Evolutionary conservation across 1,284 basidiomycete genomes (phyloP).

Genomic region (Fistulinella staudtii): DNA sequence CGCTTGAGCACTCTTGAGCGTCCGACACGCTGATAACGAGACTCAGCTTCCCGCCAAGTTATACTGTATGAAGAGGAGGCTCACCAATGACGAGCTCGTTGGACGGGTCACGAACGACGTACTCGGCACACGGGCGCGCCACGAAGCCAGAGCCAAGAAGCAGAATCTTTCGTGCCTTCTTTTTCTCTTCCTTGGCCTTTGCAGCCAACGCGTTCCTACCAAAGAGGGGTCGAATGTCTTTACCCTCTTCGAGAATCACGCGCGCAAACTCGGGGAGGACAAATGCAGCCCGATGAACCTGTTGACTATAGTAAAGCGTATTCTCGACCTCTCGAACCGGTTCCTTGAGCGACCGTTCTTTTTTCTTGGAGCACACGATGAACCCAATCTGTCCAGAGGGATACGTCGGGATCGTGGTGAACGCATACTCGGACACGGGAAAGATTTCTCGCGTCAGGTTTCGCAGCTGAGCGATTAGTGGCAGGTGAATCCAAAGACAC

Average conservation of each 20-base stretch:
- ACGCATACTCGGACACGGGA: constrained; percentile 87
- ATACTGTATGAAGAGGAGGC: constrained; percentile 6
- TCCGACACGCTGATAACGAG: constrained; percentile 69
- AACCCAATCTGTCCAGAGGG: constrained; percentile 98
- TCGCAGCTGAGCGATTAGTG: constrained; percentile 80
- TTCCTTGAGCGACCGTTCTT: constrained; percentile 63
- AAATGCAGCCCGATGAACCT: constrained; percentile 84
- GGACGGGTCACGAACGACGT: constrained; percentile 78
- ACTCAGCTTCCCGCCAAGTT: constrained; percentile 7
- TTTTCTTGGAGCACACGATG: constrained; percentile 84
- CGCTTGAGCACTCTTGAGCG: constrained; percentile 68
- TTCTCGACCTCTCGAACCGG: constrained; percentile 67
- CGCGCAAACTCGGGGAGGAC: constrained; percentile 90
- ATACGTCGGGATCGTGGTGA: constrained; percentile 96
- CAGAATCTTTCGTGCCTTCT: constrained; percentile 61
- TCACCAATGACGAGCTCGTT: constrained; percentile 84
- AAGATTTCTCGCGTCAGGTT: constrained; percentile 78
- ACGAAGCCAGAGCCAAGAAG: constrained; percentile 96
- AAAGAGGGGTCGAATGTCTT: constrained; percentile 65
- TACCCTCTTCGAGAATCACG: constrained; percentile 67
- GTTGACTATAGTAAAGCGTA: constrained; percentile 85
- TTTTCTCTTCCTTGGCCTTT: constrained; percentile 18
- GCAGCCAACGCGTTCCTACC: constrained; percentile 45
- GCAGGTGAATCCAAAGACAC: constrained; percentile 93
- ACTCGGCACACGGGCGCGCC: constrained; percentile 91